Base-by-base conservation (phyloP, 306 rosid genomes). In the Cicer arietinum region DNA sequence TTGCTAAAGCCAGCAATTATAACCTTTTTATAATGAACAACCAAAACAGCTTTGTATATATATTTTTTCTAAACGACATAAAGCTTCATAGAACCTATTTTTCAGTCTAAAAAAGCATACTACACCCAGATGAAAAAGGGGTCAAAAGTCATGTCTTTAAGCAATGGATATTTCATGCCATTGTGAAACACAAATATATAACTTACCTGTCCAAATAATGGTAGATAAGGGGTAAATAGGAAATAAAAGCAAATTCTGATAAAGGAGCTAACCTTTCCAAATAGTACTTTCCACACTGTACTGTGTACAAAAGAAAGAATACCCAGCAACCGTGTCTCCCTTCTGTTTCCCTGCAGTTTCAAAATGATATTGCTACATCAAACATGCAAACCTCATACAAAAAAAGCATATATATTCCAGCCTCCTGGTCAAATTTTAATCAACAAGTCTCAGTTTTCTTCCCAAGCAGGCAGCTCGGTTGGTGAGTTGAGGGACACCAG, bases 271-370 rank as follows among this genome's bases (percentile, higher is more conserved):
- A 94, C 97, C 95, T 94, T 94, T 78, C 99, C 99, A 72, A 94
- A 94, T 73, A 94, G 76, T 53, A 92, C 96, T 89, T 94, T 94
- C 99, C 99, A 94, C 17, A 94, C 97, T 17, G 99, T 92, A 89
- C 95, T 94, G 87, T 94, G 97, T 47, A 94, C 96, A 82, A 94
- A 94, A 56, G 97, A 91, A 40, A 94, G 92, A 82, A 94, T 92
- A 35, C 97, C 96, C 77, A 92, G 64, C 81, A 94, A 75, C 25
- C 97, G 85, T 53, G 97, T 94, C 86, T 94, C 99, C 90, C 95
- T 92, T 83, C 97, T 87, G 79, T 94, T 94, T 83, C 98, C 98
- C 96, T 94, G 90, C 25, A 77, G 58, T 40, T 74, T 56, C 50
- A 90, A 43, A 84, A 71, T 45, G 69, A 46, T 39, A 69, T 60